Conservation (phyloP, 495 filamentous ascomycete genomes). For the Tricharina praecox region DNA sequence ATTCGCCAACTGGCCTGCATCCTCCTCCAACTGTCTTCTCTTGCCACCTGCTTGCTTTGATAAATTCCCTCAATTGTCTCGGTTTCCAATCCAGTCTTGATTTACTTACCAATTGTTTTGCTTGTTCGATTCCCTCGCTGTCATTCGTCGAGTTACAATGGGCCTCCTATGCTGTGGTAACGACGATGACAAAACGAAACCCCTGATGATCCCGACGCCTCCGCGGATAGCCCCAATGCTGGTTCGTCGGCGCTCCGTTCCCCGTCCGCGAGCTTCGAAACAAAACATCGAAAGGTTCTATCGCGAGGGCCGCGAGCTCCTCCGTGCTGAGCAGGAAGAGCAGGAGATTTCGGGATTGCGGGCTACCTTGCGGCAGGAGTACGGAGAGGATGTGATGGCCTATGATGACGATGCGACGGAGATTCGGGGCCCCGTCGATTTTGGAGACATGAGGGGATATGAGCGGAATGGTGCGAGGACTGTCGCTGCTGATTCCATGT, state of each 20-base stretch:
- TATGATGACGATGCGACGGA: slow-evolving; percentile 1
- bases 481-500: not conserved
- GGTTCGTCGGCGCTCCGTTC: not conserved
- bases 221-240: not conserved
- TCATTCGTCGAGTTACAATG: no score
- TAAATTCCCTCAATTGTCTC: no score
- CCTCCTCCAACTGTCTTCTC: no score
- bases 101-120: no score
- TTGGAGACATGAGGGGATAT: not conserved
- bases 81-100: no score
- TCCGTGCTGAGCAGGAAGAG: slow-evolving; percentile 4
- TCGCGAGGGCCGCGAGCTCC: slow-evolving; percentile 6
- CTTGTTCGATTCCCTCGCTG: no score
- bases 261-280: slow-evolving; percentile 3
- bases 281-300: slow-evolving; percentile 9
- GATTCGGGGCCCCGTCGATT: not conserved
- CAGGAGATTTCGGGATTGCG: not conserved
- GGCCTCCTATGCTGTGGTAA: slow-evolving; percentile 5
- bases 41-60: no score
- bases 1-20: no score
- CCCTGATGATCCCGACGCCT: not conserved
- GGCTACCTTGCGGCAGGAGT: slow-evolving; percentile 2
- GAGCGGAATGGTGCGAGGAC: not conserved
- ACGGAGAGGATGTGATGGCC: not conserved
- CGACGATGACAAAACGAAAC: not conserved